Evolutionary conservation across 2,329 filamentous ascomycete genomes (phyloP), one percentile per base, ranked within the genome.

Genomic region (Diaporthe longicolla): DNA sequence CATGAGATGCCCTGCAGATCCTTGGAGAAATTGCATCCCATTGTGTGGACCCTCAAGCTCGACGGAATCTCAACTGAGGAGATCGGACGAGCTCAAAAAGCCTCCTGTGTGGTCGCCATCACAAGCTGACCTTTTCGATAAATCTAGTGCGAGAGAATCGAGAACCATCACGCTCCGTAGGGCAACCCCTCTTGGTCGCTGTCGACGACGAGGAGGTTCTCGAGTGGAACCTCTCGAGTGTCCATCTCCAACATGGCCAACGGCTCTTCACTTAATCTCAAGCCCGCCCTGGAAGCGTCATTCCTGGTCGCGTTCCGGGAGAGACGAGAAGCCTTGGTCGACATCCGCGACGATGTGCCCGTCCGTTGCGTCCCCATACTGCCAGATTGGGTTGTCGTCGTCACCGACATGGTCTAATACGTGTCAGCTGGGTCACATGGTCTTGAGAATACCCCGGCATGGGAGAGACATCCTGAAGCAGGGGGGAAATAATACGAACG

Each of bases 341-440:
- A 59, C 8, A 29, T 37, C 11, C 21, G 45, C 2, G 57, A 54
- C 4, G 70, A 71, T 24, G 26, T 15, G 0, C 17, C n/a, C 24
- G 45, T 63, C 3, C 50, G 40, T 24, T 65, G 70, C 8, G 70
- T 71, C 29, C 54, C 40, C 2, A 7, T 3, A 29, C 54, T 59
- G 17, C 40, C 54, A 37, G 55, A 54, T 15, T 29, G 32, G 1
- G 70, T 71, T n/a, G 70, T 71, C 21, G 21, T 48, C 45, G 45
- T 48, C 19, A 71, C 70, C 6, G 70, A 63, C 57, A 71, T 63
- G 57, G 32, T 71, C 43, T 45, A 6, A 19, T 8, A 45, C 43
- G 43, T 45, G 15, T 45, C 7, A 17, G 43, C 21, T 8, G 2
- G 43, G 11, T 21, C 6, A 21, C 15, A 2, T 8, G 43, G 5